A percentile compares a stretch with the other conserved stretches of the same genome.
These are phyloP conservation scores for Beauveria pseudobassiana DNA, from an alignment of 2,329 filamentous ascomycete species.

Conservation along the genomic window DNA sequence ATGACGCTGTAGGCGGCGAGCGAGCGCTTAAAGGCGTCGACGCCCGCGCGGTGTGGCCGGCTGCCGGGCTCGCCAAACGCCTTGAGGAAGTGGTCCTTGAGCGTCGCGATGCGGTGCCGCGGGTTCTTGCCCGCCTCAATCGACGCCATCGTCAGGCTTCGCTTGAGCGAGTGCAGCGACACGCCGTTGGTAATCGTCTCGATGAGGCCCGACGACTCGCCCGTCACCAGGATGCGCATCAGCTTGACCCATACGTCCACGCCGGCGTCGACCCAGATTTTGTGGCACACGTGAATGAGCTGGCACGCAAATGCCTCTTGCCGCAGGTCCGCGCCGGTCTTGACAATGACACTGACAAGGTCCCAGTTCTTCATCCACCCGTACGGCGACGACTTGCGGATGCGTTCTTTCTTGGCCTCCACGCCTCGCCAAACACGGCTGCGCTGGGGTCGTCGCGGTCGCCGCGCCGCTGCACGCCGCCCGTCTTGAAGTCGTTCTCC, in stretches of 20 bases:
- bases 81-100: conserved; percentile 76
- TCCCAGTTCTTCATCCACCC: conserved; percentile 91
- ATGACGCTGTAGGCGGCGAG: conserved; percentile 81
- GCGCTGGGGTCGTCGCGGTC: conserved; percentile 81
- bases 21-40: conserved; percentile 74
- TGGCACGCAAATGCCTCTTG: conserved; percentile 86
- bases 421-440: conserved; percentile 80
- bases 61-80: conserved; percentile 66
- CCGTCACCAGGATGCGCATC: conserved; percentile 81
- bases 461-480: conserved; percentile 70
- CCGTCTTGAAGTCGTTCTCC: conserved; percentile 86
- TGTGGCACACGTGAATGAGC: conserved; percentile 72
- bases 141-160: conserved; percentile 68
- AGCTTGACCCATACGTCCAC: conserved; percentile 81
- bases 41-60: conserved; percentile 61
- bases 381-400: conserved; percentile 75
- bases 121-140: conserved; percentile 68
- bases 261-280: conserved; percentile 69
- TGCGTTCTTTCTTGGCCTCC: conserved; percentile 76
- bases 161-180: conserved; percentile 78
- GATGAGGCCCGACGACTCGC: conserved; percentile 75
- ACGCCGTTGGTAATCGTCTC: conserved; percentile 86
- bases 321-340: conserved; percentile 73
- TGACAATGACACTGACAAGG: conserved; percentile 78
- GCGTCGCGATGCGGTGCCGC: conserved; percentile 66